Base-by-base conservation (phyloP, 768 basidiomycete species). In the Dentipellis fragilis region DNA sequence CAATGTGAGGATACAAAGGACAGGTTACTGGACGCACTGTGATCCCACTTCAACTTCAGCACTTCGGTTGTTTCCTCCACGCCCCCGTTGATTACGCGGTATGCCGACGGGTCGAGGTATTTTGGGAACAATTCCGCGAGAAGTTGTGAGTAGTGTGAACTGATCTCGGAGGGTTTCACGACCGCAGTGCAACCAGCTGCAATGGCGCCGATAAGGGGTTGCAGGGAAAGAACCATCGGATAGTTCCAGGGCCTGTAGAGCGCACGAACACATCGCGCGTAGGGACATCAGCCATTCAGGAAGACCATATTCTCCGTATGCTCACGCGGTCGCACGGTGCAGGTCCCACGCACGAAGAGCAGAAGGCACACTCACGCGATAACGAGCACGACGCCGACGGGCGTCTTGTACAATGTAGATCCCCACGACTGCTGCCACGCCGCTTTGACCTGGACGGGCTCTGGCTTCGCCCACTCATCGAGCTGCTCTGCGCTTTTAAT, bases 161-260 rank as follows among this genome's bases (percentile, higher is more conserved):
- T 66, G 49, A 80, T 63, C 63, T 90, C 89, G 8, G 86, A 87
- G 0, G 78, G 76, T 63, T 90, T 89, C 62, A 89, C 48, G 9
- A 81, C 74, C 0, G 75, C 77, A n/a, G 81, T 75, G 62, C 84
- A 86, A 0, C 88, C 89, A 0, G 87, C 86, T 0, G 85, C 75
- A 50, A 91, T 84, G 1, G 88, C 88, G 4, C 87, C 87, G 51
- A 78, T 72, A 19, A 85, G 68, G 3, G 86, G 85, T 39, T 77
- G 75, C 6, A 86, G 65, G 4, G 63, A 72, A 35, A 84, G 73
- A 10, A 80, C 68, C 51, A 81, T 62, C 0, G 85, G 85, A 60
- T 80, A 86, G 62, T 86, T 86, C 82, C 83, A 85, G 2, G 83
- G 83, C 16, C 83, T 84, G 51, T 16, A 35, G 48, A 53, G 34